Conservation (phyloP, 257 asterid species). For the Eucommia ulmoides region DNA sequence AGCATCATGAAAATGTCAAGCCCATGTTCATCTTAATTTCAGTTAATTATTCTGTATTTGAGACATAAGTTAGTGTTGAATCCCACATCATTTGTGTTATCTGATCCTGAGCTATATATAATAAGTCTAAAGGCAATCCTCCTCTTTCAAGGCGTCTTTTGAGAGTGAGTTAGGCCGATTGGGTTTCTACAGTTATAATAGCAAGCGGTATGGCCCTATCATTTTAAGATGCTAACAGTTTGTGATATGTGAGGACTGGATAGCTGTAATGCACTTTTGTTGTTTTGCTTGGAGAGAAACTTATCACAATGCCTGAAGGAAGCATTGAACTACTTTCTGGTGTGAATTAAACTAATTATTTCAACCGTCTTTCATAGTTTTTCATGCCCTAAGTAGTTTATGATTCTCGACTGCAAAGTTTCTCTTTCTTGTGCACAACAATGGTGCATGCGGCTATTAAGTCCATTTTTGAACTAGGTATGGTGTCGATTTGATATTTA, state of each 20-base stretch:
- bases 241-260: constrained; percentile 17
- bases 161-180: no score
- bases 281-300: constrained; percentile 13
- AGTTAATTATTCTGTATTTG: no score
- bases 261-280: constrained; percentile 19
- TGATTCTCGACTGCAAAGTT: constrained; percentile 12
- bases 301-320: constrained; percentile 15
- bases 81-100: no score
- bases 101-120: no score
- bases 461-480: constrained; percentile 43
- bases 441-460: constrained; percentile 24
- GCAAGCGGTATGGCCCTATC: no score
- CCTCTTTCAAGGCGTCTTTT: no score
- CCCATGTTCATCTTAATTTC: no score
- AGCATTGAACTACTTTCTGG: constrained; percentile 5
- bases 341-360: no score
- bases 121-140: no score
- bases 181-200: no score
- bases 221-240: constrained; percentile 13
- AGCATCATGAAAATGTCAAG: no score
- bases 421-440: constrained; percentile 19
- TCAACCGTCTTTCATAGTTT: neutral
- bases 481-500: constrained; percentile 73
- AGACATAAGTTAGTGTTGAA: no score
- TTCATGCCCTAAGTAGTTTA: constrained; percentile 8